Percentiles rank a stretch among this genome's conserved stretches.
phyloP scores from a whole-genome alignment of 1,139 yeast genomes.

The Suhomyces coccinellae region DNA sequence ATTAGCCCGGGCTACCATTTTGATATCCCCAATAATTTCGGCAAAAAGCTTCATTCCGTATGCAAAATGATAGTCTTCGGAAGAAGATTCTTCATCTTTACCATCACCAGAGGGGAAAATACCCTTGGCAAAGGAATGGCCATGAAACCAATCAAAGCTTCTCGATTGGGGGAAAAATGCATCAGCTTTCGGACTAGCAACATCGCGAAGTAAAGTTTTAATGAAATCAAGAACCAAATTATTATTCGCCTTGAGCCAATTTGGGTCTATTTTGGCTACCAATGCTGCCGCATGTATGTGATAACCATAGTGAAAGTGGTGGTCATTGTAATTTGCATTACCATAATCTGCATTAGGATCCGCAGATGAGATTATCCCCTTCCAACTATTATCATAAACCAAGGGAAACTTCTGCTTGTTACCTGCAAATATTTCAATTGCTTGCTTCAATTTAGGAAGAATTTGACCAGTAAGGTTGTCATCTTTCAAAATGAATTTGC shows the following conservation, averaged over 20 bases:
- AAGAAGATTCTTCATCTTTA: constrained; percentile 48
- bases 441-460: constrained; percentile 54
- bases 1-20: constrained; percentile 41
- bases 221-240: constrained; percentile 33
- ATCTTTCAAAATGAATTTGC: constrained; percentile 57
- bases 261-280: constrained; percentile 53
- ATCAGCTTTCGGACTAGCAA: constrained; percentile 43
- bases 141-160: constrained; percentile 48
- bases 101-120: constrained; percentile 48
- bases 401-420: constrained; percentile 64
- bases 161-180: constrained; percentile 41
- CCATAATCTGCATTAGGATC: constrained; percentile 72
- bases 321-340: constrained; percentile 75
- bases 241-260: constrained; percentile 33
- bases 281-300: constrained; percentile 74
- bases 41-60: constrained; percentile 46
- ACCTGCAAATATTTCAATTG: constrained; percentile 57
- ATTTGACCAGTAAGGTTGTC: constrained; percentile 40
- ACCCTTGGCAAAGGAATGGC: constrained; percentile 51
- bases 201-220: constrained; percentile 39
- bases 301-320: constrained; percentile 80
- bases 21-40: constrained; percentile 30
- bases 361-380: constrained; percentile 72
- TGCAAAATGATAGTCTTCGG: constrained; percentile 48
- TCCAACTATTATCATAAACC: constrained; percentile 67